Percentiles rank a stretch among this genome's conserved stretches.
phyloP scores from a whole-genome alignment of 371 early-diverging fungal genomes.

The Dinochytrium kinnereticum region DNA sequence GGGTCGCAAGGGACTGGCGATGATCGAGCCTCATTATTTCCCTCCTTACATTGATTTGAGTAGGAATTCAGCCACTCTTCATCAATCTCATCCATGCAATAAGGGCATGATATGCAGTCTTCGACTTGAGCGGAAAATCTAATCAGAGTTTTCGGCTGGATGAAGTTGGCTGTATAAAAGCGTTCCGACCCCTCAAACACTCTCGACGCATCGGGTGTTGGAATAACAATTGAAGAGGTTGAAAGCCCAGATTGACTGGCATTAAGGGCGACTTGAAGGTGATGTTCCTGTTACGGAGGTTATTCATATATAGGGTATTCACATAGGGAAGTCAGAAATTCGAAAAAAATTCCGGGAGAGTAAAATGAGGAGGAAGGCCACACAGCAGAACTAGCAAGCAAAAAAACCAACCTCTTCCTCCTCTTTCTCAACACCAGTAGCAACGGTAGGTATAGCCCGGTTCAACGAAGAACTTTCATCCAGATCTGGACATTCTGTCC shows the following conservation, averaged over 20 bases:
- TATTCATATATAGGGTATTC: constrained; percentile 5
- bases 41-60: constrained; percentile 28
- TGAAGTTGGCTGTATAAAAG: constrained; percentile 70
- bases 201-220: constrained; percentile 89
- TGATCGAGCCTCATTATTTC: constrained; percentile 17
- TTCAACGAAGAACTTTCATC: constrained; percentile 69
- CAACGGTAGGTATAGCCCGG: constrained; percentile 73
- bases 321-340: too few relatives aligned
- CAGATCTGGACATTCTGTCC: constrained; percentile 83
- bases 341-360: too few relatives aligned
- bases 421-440: constrained; percentile 92
- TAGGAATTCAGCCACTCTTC: constrained; percentile 66
- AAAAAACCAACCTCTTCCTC: constrained; percentile 76
- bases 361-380: background rate
- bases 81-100: constrained; percentile 89
- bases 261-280: constrained; percentile 90
- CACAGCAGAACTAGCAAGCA: constrained; percentile 10
- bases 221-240: constrained; percentile 70
- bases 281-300: constrained; percentile 77
- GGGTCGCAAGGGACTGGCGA: constrained; percentile 14
- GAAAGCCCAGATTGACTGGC: constrained; percentile 65
- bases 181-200: constrained; percentile 67
- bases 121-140: constrained; percentile 89
- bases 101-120: constrained; percentile 80
- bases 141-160: constrained; percentile 79